phyloP scores from a whole-genome alignment of 345 rosid genomes.

The Conringia planisiliqua region DNA sequence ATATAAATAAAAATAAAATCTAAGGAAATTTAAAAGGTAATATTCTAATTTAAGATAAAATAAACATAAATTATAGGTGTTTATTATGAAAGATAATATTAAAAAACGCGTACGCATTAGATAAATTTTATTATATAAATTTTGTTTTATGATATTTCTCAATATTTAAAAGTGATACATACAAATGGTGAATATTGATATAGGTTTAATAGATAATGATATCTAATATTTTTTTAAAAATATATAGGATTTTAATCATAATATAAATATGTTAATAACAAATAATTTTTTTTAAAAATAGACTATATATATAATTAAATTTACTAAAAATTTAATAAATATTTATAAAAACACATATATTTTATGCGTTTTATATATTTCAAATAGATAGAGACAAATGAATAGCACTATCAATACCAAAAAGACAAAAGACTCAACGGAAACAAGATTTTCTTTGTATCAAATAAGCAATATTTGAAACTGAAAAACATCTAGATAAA shows the following conservation, averaged over 20 bases:
- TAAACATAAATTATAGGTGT: neutral
- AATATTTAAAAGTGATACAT: neutral
- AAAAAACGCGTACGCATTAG: fast-evolving
- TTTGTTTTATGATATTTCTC: neutral
- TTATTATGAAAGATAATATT: neutral
- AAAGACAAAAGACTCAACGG: neutral
- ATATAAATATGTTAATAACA: neutral
- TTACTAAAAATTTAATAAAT: neutral
- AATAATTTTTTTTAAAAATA: neutral
- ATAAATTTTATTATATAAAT: neutral
- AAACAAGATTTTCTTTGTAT: neutral
- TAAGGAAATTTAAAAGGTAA: neutral
- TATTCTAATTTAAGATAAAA: neutral
- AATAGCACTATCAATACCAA: neutral
- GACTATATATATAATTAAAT: neutral
- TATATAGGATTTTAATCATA: neutral
- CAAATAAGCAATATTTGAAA: neutral
- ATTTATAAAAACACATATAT: neutral
- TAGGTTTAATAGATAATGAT: too few species aligned
- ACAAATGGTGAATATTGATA: neutral
- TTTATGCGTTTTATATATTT: neutral
- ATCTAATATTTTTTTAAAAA: neutral
- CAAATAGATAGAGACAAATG: neutral
- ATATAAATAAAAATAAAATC: neutral
- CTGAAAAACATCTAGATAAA: neutral